Evolutionary conservation across 192 early-diverging fungal genomes (phyloP).

Genomic region (Coemansia sp.): DNA sequence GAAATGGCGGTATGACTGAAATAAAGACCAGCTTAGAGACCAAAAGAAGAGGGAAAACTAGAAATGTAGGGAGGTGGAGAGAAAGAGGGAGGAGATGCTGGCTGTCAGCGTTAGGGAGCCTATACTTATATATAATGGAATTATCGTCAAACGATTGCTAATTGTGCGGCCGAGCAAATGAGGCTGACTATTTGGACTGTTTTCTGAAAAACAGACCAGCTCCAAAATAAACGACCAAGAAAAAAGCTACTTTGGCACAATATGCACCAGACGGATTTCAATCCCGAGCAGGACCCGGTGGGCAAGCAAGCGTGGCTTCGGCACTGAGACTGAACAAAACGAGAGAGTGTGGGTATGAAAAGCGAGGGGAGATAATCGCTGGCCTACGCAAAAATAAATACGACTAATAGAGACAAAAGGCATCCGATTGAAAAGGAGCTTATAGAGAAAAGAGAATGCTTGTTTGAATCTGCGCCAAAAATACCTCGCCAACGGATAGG

Average conservation of each 20-base stretch:
- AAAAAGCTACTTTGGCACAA: slow-evolving; percentile 9
- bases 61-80: slow-evolving; percentile 16
- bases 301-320: slow-evolving; percentile 21
- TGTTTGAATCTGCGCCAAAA: slow-evolving; percentile 15
- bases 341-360: slow-evolving; percentile 17
- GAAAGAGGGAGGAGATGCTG: slow-evolving; percentile 9
- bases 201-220: not conserved
- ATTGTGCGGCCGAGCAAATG: slow-evolving; percentile 4
- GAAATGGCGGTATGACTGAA: not conserved
- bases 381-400: slow-evolving; percentile 13
- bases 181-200: slow-evolving; percentile 20
- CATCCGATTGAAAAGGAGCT: slow-evolving; percentile 6
- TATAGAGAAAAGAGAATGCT: slow-evolving; percentile 21
- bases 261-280: slow-evolving; percentile 9
- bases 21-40: slow-evolving; percentile 34
- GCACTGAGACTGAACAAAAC: slow-evolving; percentile 13
- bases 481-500: slow-evolving; percentile 8
- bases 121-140: slow-evolving; percentile 5
- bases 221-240: slow-evolving; percentile 1
- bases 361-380: slow-evolving; percentile 11
- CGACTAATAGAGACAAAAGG: slow-evolving; percentile 8
- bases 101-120: slow-evolving; percentile 8
- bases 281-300: slow-evolving; percentile 8
- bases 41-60: slow-evolving; percentile 6
- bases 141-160: not conserved